These are phyloP conservation scores for Ceratocystis diversiconidia DNA, from an alignment of 2,329 filamentous ascomycete species.

Conservation along the genomic window DNA sequence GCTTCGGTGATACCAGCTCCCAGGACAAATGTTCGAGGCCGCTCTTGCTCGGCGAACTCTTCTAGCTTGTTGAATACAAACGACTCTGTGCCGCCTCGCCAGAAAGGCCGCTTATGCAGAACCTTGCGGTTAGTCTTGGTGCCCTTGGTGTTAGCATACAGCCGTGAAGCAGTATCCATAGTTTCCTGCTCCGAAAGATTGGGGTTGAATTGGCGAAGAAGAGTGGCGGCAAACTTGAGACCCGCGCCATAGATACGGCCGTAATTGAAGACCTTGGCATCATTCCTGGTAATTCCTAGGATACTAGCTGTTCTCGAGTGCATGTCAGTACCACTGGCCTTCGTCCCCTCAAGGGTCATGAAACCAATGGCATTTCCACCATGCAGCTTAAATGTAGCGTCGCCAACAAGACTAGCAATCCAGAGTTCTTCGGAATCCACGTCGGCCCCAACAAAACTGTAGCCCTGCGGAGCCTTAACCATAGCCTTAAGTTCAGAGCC, in stretches of 20 bases:
- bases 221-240: constrained; percentile 76
- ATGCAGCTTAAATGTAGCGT: constrained; percentile 87
- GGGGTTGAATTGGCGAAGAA: constrained; percentile 89
- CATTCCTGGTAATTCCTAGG: constrained; percentile 81
- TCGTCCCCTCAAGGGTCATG: constrained; percentile 96
- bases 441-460: constrained; percentile 89
- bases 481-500: constrained; percentile 96
- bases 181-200: constrained; percentile 67
- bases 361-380: constrained; percentile 96
- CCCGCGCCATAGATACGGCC: constrained; percentile 98
- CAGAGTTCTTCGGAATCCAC: constrained; percentile 95
- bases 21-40: constrained; percentile 77
- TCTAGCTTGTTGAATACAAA: constrained; percentile 98
- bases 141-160: constrained; percentile 86
- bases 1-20: constrained; percentile 95
- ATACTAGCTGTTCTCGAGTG: constrained; percentile 90
- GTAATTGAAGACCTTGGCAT: constrained; percentile 98
- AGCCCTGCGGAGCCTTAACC: constrained; percentile 80
- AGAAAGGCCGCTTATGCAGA: constrained; percentile 65
- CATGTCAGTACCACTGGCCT: constrained; percentile 82
- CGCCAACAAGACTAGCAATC: constrained; percentile 91
- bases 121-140: constrained; percentile 63
- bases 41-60: constrained; percentile 91
- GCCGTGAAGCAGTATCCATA: constrained; percentile 54
- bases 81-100: constrained; percentile 90